Evolutionary conservation across 2,329 filamentous ascomycete species (phyloP), one percentile per base, ranked within the genome.

Genomic region (Aspergillus fijiensis): DNA sequence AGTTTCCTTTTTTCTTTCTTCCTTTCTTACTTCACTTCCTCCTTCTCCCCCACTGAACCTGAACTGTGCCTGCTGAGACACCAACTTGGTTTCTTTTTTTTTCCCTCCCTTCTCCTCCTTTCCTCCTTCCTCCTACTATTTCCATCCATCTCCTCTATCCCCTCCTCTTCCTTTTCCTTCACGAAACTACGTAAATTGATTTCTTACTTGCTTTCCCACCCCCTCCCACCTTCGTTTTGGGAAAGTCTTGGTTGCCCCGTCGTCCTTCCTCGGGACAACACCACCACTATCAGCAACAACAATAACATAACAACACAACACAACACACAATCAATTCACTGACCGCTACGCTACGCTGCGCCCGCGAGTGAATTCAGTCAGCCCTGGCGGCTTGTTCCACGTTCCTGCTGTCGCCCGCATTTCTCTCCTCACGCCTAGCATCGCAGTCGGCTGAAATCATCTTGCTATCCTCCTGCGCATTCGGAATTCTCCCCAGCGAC

Each of bases 321-420:
- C 39, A 45, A 45, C n/a, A 6, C 39, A 42, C 6, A 3, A 12
- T 16, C 39, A 45, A 7, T 19, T 14, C 39, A 45, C 39, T 45
- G 39, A 45, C 39, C 39, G 39, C 39, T 45, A 45, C 39, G 39
- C 39, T 29, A 35, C 11, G 14, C 58, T 60, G 27, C 58, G 58
- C 57, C 63, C 52, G 57, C 58, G 60, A 65, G 65, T 63, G 60
- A 58, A 51, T 61, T 48, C 52, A 45, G 39, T 63, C 60, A 67
- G 66, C 66, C 66, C 66, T 68, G 66, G 65, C 61, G 65, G 65
- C 65, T 64, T 67, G 50, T 55, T 65, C 60, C 63, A 65, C 64
- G 65, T 65, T 67, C 61, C 57, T 65, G 59, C 60, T 65, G 58
- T 64, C 29, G 53, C 65, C 59, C 59, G 60, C 63, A 55, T 62